These are phyloP conservation scores for Aspergillus niger DNA, from an alignment of 2,329 filamentous ascomycete genomes.

Conservation along the genomic window DNA sequence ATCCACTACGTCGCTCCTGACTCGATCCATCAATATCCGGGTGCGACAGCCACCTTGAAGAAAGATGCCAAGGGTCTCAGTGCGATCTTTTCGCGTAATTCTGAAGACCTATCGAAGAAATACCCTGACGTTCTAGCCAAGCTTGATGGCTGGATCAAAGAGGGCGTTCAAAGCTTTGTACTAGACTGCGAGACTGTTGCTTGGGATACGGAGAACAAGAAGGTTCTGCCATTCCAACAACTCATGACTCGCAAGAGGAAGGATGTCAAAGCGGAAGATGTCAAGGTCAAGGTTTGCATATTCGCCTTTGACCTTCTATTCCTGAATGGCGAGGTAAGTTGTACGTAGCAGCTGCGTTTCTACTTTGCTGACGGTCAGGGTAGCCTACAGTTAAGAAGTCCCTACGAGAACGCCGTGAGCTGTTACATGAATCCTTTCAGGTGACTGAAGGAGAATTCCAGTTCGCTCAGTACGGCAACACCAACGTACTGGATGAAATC, in stretches of 20 bases:
- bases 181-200: conserved; percentile 98
- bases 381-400: conserved; percentile 79
- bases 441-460: conserved; percentile 86
- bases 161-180: conserved; percentile 89
- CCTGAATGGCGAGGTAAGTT: conserved; percentile 74
- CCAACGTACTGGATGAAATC: conserved; percentile 88
- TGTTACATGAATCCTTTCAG: conserved; percentile 71
- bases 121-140: conserved; percentile 94
- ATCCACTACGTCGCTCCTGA: conserved; percentile 95
- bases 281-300: conserved; percentile 95
- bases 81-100: conserved; percentile 96
- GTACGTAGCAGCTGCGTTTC: no score
- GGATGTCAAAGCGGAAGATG: conserved; percentile 91
- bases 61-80: conserved; percentile 72
- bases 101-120: conserved; percentile 94
- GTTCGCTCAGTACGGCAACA: conserved; percentile 84
- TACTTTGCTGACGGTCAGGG: conserved; percentile 7
- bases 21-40: conserved; percentile 67
- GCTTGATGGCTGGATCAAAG: conserved; percentile 84
- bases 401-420: conserved; percentile 77
- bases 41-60: conserved; percentile 63
- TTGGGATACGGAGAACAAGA: conserved; percentile 94
- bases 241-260: conserved; percentile 98
- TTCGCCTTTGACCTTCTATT: conserved; percentile 96
- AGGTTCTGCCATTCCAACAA: conserved; percentile 94